Percentiles rank a stretch among this genome's conserved stretches.
Conservation (phyloP, 2,329 filamentous ascomycete species). For the Trichoderma sp. region DNA sequence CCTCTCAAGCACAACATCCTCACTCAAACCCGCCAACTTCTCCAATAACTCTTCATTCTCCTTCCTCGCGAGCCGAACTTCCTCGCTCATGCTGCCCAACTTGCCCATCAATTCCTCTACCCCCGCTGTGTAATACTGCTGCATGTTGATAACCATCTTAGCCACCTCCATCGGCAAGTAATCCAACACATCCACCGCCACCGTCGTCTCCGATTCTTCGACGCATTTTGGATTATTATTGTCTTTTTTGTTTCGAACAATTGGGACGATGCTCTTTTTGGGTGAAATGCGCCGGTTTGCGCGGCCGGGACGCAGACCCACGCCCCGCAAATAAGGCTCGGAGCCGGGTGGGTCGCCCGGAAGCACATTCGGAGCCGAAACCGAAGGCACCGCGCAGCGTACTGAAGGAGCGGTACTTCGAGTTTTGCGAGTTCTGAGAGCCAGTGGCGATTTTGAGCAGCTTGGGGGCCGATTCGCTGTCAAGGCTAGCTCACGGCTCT, state of each 20-base stretch:
- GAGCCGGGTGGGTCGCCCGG: not conserved
- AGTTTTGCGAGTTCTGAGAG: not conserved
- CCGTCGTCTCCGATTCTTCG: not conserved
- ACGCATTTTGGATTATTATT: not conserved
- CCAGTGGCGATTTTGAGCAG: no score
- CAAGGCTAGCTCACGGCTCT: not conserved
- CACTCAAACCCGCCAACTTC: not conserved
- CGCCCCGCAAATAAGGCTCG: not conserved
- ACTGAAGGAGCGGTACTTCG: not conserved
- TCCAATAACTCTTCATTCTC: not conserved
- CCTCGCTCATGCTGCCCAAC: conserved; percentile 8
- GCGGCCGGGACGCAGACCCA: not conserved
- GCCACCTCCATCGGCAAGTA: conserved; percentile 20
- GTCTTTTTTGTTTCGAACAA: not conserved
- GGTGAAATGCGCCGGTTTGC: not conserved
- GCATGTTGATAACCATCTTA: conserved; percentile 24
- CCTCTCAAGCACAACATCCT: conserved; percentile 11
- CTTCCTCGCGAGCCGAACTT: conserved; percentile 11
- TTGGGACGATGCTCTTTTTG: not conserved
- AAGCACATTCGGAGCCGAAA: not conserved
- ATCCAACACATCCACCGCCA: not conserved
- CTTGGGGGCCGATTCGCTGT: not conserved
- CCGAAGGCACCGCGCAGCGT: not conserved
- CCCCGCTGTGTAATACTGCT: conserved; percentile 24
- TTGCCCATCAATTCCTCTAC: conserved; percentile 21